Evolutionary conservation across 768 basidiomycete genomes (phyloP).

Genomic region (Dictyophora rubrovolvata): DNA sequence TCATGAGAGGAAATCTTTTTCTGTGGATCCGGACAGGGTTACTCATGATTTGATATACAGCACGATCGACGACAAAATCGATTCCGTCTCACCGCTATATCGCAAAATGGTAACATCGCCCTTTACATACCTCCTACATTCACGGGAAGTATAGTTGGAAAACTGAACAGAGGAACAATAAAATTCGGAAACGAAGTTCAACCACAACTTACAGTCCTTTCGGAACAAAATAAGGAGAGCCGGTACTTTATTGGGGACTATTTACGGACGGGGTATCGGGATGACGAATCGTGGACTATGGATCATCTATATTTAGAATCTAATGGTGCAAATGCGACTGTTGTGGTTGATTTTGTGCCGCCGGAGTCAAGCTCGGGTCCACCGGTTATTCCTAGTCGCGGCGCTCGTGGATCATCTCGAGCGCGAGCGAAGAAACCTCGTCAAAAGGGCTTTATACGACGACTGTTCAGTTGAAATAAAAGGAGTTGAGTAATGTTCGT

Average conservation of each 20-base stretch:
- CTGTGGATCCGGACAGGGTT: too few species aligned
- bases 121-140: conserved; percentile 1
- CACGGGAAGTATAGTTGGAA: neutral
- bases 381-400: neutral
- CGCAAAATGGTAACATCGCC: neutral
- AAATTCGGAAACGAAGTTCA: neutral
- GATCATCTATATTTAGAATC: conserved; percentile 30
- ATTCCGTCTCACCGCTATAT: neutral
- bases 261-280: conserved; percentile 1
- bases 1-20: too few species aligned
- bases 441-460: too few species aligned
- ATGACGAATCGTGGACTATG: conserved; percentile 24
- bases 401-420: neutral
- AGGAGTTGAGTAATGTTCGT: too few species aligned
- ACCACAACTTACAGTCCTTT: conserved; percentile 1
- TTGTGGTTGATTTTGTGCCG: conserved; percentile 30
- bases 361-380: neutral
- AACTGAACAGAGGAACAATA: neutral
- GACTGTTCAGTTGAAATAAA: too few species aligned
- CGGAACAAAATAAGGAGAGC: neutral
- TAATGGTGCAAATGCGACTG: conserved; percentile 22
- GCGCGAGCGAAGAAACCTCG: too few species aligned
- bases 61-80: neutral
- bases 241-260: conserved; percentile 7
- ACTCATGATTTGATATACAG: too few species aligned